Base-by-base conservation (phyloP, 805 yeast genomes). In the Kuraishia borneana region DNA sequence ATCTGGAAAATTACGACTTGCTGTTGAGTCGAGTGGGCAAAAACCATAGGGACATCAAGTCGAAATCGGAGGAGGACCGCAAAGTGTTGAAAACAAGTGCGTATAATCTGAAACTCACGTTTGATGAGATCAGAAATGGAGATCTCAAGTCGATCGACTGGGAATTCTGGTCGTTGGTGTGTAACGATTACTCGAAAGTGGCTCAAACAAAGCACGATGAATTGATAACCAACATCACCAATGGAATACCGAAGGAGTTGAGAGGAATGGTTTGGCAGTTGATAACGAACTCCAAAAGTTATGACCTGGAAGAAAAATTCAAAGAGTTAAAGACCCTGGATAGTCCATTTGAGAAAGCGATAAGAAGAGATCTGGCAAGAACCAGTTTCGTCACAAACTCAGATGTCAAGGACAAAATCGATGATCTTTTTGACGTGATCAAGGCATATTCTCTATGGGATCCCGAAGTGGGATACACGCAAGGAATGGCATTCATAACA, bases 401-500 rank as follows among this genome's bases (percentile, higher is more conserved):
- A 8, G 68, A 68, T 18, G 65, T 66, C 38, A 65, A 65, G 19
- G 73, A 75, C 33, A 76, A 77, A 46, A 59, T 67, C 9, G 77
- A 71, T 22, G 76, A 83, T 33, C 60, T 92, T 23, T 82, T 65
- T 48, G 74, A 76, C 37, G 77, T 92, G 20, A 70, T 92, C 41
- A 83, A 82, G 48, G 88, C 87, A 0, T 92, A 89, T 58, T 75
- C 92, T 17, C 58, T 84, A 32, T 80, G 73, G 52, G 97, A 92
- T 53, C 76, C 82, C 1, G 96, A 88, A 34, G 96, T 92, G 33
- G 98, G 98, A 0, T 92, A 92, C 50, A 92, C 96, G 2, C 98
- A 92, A 56, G 97, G 98, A 6, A 87, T 92, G 96, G 94, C 94
- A 2, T 92, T 92, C 49, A 73, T 92, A 30, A 73, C 83, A 0